Conservation (phyloP, 257 asterid genomes). For the Primulina eburnea region DNA sequence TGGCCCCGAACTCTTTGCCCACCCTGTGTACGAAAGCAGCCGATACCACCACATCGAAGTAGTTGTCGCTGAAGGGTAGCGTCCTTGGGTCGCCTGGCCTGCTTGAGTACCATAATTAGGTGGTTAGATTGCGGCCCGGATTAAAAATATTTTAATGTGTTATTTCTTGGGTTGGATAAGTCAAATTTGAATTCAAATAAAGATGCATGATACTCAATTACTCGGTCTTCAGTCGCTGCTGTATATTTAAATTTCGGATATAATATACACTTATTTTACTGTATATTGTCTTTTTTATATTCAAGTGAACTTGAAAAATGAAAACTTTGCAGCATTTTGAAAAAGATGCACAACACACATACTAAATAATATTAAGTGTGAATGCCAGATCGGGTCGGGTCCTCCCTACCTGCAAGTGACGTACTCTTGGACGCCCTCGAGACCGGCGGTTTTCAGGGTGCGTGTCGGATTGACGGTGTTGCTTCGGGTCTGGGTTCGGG, state of each 20-base stretch:
- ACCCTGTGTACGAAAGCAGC: conserved; percentile 86
- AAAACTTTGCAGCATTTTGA: too few species aligned
- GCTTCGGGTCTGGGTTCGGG: conserved; percentile 26
- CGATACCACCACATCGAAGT: conserved; percentile 95
- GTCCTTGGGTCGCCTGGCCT: conserved; percentile 83
- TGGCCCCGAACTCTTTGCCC: conserved; percentile 81
- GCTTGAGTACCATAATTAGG: not conserved
- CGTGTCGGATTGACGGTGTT: conserved; percentile 38
- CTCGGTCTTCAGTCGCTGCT: too few species aligned
- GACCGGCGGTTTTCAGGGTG: conserved; percentile 69
- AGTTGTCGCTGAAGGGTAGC: conserved; percentile 72
- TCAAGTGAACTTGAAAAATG: too few species aligned
- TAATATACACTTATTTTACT: too few species aligned
- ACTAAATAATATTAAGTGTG: too few species aligned
- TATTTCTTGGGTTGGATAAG: not conserved
- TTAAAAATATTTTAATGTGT: too few species aligned
- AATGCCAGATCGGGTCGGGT: not conserved
- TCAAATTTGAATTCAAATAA: not conserved
- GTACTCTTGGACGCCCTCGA: conserved; percentile 90
- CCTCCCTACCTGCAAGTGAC: conserved; percentile 68
- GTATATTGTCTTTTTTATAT: too few species aligned
- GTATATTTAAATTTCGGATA: too few species aligned
- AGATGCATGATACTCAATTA: not conserved
- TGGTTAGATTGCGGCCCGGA: not conserved
- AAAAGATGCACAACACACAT: too few species aligned